These are phyloP conservation scores for Cardamine resedifolia DNA, from an alignment of 345 rosid genomes.

Conservation along the genomic window DNA sequence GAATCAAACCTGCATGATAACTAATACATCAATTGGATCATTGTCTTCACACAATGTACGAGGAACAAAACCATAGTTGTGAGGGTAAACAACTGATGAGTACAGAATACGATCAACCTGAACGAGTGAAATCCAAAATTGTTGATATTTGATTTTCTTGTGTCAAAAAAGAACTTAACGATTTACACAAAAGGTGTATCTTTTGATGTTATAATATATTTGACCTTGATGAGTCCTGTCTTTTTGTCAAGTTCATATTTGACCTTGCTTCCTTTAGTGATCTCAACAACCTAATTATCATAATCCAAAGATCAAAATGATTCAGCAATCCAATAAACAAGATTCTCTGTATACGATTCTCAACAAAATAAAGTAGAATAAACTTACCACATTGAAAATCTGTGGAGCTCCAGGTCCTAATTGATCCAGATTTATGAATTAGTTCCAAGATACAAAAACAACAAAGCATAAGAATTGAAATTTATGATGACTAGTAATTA, in stretches of 20 bases:
- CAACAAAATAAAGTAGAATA: background rate
- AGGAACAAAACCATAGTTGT: conserved; percentile 96
- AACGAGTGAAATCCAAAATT: background rate
- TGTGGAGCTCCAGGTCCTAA: conserved; percentile 90
- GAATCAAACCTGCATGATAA: conserved; percentile 82
- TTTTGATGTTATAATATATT: background rate
- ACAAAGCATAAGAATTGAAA: background rate
- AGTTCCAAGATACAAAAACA: background rate
- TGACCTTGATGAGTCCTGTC: conserved; percentile 90
- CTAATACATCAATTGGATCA: conserved; percentile 90
- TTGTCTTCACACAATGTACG: conserved; percentile 95
- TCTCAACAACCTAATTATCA: conserved; percentile 78
- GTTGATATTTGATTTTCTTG: background rate
- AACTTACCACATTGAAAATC: conserved; percentile 68
- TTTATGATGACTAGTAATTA: conserved; percentile 20
- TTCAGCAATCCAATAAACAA: background rate
- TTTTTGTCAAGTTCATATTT: conserved; percentile 97
- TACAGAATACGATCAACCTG: conserved; percentile 88
- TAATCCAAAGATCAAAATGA: background rate
- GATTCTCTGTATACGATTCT: background rate
- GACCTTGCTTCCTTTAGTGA: conserved; percentile 95
- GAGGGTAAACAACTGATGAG: conserved; percentile 97
- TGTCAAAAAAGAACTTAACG: background rate
- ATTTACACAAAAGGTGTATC: background rate
- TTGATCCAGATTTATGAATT: background rate